Conservation (phyloP, 1,139 yeast species). For the Pichia sp. region DNA sequence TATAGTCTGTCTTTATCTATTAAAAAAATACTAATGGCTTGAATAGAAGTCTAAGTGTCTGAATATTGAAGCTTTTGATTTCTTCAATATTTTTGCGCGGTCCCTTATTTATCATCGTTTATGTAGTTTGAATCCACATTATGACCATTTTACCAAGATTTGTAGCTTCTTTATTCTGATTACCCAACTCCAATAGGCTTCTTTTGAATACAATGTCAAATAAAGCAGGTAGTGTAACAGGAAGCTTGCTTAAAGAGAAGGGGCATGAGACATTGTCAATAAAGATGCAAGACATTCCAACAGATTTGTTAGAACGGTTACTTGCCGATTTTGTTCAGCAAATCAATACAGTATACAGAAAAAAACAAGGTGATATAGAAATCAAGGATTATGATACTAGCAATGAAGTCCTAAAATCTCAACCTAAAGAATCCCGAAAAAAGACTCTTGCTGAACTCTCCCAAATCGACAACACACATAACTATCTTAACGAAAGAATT, state of each 20-base stretch:
- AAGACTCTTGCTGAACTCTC: constrained; percentile 1
- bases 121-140: no score
- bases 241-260: background rate
- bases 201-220: background rate
- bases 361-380: constrained; percentile 10
- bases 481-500: background rate
- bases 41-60: no score
- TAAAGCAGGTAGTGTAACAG: background rate
- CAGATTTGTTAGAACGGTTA: constrained; percentile 7
- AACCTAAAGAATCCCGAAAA: constrained; percentile 18
- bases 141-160: no score
- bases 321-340: constrained; percentile 7
- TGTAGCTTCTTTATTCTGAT: no score
- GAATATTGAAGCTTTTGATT: no score
- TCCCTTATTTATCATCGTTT: no score
- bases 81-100: no score
- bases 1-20: constrained; percentile 11
- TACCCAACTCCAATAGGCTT: no score
- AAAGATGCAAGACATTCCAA: constrained; percentile 8
- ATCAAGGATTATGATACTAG: background rate
- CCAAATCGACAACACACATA: background rate
- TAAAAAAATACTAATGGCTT: no score
- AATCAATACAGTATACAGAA: constrained; percentile 5
- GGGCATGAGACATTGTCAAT: constrained; percentile 6
- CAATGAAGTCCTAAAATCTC: background rate